These are phyloP conservation scores for Penicillium verrucosum DNA, from an alignment of 2,329 filamentous ascomycete species.

Conservation along the genomic window DNA sequence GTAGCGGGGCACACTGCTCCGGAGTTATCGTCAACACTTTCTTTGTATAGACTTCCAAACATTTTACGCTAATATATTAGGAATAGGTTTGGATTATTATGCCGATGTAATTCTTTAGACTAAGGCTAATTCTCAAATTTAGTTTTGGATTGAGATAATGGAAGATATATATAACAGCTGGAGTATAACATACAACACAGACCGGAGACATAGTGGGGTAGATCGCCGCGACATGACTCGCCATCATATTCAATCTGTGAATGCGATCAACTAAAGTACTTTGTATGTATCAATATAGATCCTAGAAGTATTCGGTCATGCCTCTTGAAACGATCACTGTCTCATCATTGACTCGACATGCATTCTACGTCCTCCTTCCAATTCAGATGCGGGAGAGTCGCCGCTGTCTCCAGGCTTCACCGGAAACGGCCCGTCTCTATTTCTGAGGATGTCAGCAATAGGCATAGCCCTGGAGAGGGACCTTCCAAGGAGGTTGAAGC, in stretches of 20 bases:
- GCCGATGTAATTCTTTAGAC: not conserved
- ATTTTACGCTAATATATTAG: too few species aligned
- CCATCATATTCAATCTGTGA: too few species aligned
- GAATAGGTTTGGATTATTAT: too few species aligned
- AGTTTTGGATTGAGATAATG: not conserved
- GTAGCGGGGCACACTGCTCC: slow-evolving; percentile 9
- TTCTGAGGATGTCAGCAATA: too few species aligned
- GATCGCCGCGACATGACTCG: too few species aligned
- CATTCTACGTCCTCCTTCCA: not conserved
- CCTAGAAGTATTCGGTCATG: not conserved
- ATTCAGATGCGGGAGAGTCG: not conserved
- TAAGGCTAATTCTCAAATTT: not conserved
- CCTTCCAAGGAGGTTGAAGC: not conserved
- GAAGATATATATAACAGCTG: not conserved
- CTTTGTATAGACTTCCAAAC: not conserved
- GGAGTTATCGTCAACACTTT: not conserved
- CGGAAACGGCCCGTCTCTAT: not conserved
- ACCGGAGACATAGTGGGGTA: not conserved
- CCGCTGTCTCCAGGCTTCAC: not conserved
- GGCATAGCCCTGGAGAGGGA: not conserved
- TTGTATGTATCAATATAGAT: not conserved
- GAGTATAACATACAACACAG: not conserved
- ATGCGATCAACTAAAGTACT: not conserved
- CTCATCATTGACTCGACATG: not conserved
- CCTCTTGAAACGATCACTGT: not conserved